Percentiles rank a stretch among this genome's conserved stretches.
phyloP scores from a whole-genome alignment of 805 yeast species.

The Yamadazyma insecticola region DNA sequence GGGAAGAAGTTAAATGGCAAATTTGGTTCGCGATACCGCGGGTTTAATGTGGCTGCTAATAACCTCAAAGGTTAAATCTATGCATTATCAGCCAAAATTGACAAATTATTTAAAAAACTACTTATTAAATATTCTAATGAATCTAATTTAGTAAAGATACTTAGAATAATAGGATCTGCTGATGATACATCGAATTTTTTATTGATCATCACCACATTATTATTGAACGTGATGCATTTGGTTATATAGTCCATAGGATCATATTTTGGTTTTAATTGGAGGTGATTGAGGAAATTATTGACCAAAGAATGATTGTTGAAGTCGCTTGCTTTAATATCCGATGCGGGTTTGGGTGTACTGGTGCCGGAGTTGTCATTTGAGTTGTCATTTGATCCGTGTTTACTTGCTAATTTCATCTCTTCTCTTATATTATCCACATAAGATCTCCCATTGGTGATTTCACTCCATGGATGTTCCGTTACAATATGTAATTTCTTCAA shows the following conservation, averaged over 20 bases:
- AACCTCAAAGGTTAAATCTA: too few species aligned
- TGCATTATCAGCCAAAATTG: not conserved
- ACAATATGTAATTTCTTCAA: constrained; percentile 47
- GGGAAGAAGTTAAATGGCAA: too few species aligned
- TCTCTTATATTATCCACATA: constrained; percentile 57
- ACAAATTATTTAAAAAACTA: constrained; percentile 22
- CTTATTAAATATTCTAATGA: constrained; percentile 50
- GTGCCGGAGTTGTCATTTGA: too few species aligned
- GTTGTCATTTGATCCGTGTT: too few species aligned
- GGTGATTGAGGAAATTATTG: constrained; percentile 11
- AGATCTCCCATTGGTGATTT: constrained; percentile 43
- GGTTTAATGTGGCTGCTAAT: too few species aligned
- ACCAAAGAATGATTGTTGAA: constrained; percentile 11
- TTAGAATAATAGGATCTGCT: constrained; percentile 63
- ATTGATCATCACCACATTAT: constrained; percentile 56
- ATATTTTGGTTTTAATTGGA: constrained; percentile 15
- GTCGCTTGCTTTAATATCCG: constrained; percentile 15
- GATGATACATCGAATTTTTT: constrained; percentile 58
- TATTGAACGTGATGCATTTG: constrained; percentile 56
- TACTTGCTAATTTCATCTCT: constrained; percentile 39
- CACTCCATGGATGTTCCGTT: constrained; percentile 59
- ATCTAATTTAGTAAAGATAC: constrained; percentile 59
- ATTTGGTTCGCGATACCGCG: too few species aligned
- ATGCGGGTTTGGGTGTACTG: constrained; percentile 5
- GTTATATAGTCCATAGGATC: constrained; percentile 51